Evolutionary conservation across 352 stramenopile genomes (phyloP), one percentile per base, ranked within the genome.

Genomic region (Globisporangium nunn): DNA sequence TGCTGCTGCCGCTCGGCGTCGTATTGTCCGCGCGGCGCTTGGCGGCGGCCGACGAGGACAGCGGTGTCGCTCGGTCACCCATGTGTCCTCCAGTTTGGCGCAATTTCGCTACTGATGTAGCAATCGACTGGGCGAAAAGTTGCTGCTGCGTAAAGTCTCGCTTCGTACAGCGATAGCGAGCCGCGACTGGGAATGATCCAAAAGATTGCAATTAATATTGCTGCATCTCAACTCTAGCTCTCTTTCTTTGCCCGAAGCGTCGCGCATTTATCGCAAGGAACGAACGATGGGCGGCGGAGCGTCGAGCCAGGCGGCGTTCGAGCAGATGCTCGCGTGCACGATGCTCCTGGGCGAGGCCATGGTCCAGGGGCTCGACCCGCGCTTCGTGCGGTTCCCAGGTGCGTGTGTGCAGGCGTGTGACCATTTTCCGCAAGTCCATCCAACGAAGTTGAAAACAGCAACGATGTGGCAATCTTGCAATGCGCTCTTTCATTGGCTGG

Each of bases 321-420:
- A 87, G 71, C 82, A 93, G 63, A 91, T 91, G 80, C 80, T 93
- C 54, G 82, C 82, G 40, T 90, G 79, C 63, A 93, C 80, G 35
- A 93, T 91, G 78, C 72, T 93, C 58, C 74, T 93, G 10, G 82
- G 80, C 6, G 78, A 93, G 53, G 80, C 82, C 50, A 88, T 91
- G 80, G 81, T 93, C 35, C 74, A 89, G 50, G 82, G 82, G 0
- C 62, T 92, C 37, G 82, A 92, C 51, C 82, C 82, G 8, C 75
- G 82, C 50, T 92, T 86, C 56, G 74, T 92, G 50, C 74, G 74
- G 12, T 92, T 92, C 48, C 82, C 82, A 76, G 72, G 75, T 85
- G 50, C 11, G 33, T 35, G 6, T 15, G 33, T 3, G 1, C 50
- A 43, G 17, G 50, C 11, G 33, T 35, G 6, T 15, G 33, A 4